Conservation (phyloP, 1,139 yeast species). For the Sugiyamaella japonica region DNA sequence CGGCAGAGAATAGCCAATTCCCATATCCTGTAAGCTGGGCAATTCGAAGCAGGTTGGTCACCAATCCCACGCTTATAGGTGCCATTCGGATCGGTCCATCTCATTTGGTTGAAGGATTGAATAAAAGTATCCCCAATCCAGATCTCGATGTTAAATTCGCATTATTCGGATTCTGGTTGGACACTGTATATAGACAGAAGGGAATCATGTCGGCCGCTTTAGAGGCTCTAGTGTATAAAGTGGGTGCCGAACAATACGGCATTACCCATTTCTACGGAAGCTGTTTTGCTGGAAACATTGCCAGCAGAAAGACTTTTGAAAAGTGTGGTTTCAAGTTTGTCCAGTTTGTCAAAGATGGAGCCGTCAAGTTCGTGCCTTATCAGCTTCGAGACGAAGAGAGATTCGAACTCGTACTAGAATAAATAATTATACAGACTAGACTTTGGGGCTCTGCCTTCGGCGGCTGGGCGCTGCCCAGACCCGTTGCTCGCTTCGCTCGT, state of each 20-base stretch:
- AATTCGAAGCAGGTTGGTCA: slow-evolving; percentile 21
- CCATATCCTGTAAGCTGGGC: slow-evolving; percentile 22
- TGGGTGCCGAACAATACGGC: slow-evolving; percentile 23
- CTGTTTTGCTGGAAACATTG: slow-evolving; percentile 26
- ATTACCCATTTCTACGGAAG: slow-evolving; percentile 24
- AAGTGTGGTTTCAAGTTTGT: slow-evolving; percentile 24
- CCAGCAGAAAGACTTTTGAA: slow-evolving; percentile 24
- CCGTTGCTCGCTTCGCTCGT: not conserved
- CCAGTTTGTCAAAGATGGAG: slow-evolving; percentile 18
- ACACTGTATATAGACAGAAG: slow-evolving; percentile 26
- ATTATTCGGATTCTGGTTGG: slow-evolving; percentile 28
- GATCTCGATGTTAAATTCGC: slow-evolving; percentile 16
- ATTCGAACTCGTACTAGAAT: not conserved
- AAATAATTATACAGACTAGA: not conserved
- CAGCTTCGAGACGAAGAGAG: slow-evolving; percentile 11
- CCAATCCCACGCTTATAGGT: slow-evolving; percentile 20
- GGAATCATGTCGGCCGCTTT: slow-evolving; percentile 29
- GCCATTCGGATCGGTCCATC: slow-evolving; percentile 22
- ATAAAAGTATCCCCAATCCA: slow-evolving; percentile 15
- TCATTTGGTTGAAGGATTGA: slow-evolving; percentile 11
- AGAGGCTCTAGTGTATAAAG: slow-evolving; percentile 19
- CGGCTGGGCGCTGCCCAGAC: not conserved
- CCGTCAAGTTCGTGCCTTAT: slow-evolving; percentile 14
- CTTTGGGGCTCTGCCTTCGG: not conserved
- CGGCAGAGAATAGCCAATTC: not conserved